These are phyloP conservation scores for Leptodermis oblonga DNA, from an alignment of 257 asterid genomes.

Conservation along the genomic window DNA sequence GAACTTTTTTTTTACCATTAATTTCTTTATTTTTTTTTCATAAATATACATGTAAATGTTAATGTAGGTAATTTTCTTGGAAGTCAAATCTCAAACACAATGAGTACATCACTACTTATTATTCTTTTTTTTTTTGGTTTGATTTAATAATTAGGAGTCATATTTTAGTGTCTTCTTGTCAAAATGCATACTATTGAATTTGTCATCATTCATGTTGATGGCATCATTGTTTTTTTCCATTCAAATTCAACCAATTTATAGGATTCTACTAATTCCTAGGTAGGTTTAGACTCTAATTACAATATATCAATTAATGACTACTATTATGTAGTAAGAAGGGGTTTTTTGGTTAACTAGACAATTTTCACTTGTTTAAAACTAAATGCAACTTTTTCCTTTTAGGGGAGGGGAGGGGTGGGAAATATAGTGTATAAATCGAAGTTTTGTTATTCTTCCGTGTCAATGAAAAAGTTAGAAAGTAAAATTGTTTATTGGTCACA, in stretches of 20 bases:
- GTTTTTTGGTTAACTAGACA: not conserved
- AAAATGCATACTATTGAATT: not conserved
- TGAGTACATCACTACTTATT: slow-evolving; percentile 8
- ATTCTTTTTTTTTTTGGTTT: not conserved
- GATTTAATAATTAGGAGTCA: not conserved
- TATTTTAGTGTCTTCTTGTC: not conserved
- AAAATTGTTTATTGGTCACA: too few relatives aligned
- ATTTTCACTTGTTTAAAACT: not conserved
- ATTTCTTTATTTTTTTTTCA: not conserved
- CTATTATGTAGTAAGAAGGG: not conserved
- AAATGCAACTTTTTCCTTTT: too few relatives aligned
- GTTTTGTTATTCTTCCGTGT: too few relatives aligned
- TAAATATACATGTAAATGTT: too few relatives aligned
- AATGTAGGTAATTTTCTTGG: slow-evolving; percentile 3
- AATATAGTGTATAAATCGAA: too few relatives aligned
- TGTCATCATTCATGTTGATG: slow-evolving; percentile 5
- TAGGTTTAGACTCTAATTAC: slow-evolving; percentile 1
- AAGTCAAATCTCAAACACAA: slow-evolving; percentile 16
- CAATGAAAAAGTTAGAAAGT: too few relatives aligned
- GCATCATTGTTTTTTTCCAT: not conserved
- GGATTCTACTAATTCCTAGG: not conserved
- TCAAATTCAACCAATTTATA: not conserved
- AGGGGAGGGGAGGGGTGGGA: too few relatives aligned
- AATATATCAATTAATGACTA: not conserved
- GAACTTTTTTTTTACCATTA: not conserved